Conservation (phyloP, 2,329 filamentous ascomycete genomes). For the Epichloe uncinata region DNA sequence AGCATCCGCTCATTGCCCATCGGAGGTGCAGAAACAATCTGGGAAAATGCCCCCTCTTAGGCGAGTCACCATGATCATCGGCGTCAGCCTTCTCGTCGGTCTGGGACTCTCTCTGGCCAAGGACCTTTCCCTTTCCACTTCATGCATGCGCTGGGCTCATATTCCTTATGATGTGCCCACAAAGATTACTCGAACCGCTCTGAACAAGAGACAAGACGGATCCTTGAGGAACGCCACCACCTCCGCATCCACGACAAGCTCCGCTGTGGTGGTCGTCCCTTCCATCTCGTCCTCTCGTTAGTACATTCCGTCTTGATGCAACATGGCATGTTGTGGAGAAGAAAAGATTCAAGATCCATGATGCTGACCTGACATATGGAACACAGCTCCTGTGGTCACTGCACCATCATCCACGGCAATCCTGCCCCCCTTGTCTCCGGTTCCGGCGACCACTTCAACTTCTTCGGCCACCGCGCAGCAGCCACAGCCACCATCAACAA, state of each 20-base stretch:
- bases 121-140: neutral
- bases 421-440: neutral
- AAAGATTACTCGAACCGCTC: neutral
- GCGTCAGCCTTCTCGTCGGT: conserved; percentile 15
- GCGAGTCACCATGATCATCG: conserved; percentile 8
- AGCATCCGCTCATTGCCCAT: neutral
- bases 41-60: conserved; percentile 10
- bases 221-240: conserved; percentile 1
- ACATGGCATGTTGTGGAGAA: neutral
- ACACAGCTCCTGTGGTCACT: neutral
- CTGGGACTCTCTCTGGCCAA: conserved; percentile 11
- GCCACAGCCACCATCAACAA: neutral
- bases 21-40: neutral
- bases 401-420: neutral
- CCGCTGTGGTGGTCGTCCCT: neutral
- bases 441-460: neutral
- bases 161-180: neutral
- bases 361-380: neutral
- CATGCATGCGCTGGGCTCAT: conserved; percentile 1
- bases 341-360: neutral
- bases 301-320: neutral
- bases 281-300: neutral
- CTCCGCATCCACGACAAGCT: neutral
- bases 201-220: conserved; percentile 4
- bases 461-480: neutral